A percentile compares a stretch with the other conserved stretches of the same genome.
phyloP scores from a whole-genome alignment of 352 stramenopile genomes.

The Phytophthora megakarya region DNA sequence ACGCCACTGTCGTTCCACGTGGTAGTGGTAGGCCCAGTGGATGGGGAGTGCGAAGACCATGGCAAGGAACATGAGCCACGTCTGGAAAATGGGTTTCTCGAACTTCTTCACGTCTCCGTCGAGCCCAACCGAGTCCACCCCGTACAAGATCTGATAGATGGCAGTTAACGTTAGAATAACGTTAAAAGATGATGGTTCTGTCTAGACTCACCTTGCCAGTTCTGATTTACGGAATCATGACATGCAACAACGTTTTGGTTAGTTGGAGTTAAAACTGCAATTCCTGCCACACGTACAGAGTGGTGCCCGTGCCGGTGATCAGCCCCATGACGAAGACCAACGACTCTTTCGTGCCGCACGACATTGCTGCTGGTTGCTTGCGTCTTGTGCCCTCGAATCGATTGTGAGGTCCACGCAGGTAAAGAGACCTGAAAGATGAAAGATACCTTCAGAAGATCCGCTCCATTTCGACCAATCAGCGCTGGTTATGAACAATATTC shows the following conservation, averaged over 20 bases:
- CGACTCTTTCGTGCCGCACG: constrained; percentile 76
- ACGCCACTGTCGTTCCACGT: constrained; percentile 76
- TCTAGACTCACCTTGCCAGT: constrained; percentile 61
- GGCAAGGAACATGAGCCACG: constrained; percentile 96
- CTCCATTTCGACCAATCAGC: constrained; percentile 21
- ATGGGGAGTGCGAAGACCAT: constrained; percentile 95
- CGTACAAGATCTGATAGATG: constrained; percentile 91
- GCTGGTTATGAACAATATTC: neutral
- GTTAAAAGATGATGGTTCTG: neutral
- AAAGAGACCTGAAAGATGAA: constrained; percentile 12
- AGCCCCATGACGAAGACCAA: constrained; percentile 82
- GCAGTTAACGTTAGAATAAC: constrained; percentile 1
- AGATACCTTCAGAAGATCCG: constrained; percentile 28
- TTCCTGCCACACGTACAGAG: constrained; percentile 55
- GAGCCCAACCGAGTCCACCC: constrained; percentile 87
- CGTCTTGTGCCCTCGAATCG: constrained; percentile 12
- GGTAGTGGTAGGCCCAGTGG: constrained; percentile 88
- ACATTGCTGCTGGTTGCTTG: constrained; percentile 50
- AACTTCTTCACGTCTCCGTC: constrained; percentile 92
- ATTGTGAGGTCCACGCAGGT: constrained; percentile 4
- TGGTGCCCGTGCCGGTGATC: constrained; percentile 84
- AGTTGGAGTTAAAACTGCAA: constrained; percentile 4
- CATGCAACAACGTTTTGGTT: constrained; percentile 2
- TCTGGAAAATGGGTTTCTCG: constrained; percentile 95
- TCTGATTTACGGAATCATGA: constrained; percentile 29